Evolutionary conservation across 2,329 filamentous ascomycete genomes (phyloP), one percentile per base, ranked within the genome.

Genomic region (Neurospora sp.): DNA sequence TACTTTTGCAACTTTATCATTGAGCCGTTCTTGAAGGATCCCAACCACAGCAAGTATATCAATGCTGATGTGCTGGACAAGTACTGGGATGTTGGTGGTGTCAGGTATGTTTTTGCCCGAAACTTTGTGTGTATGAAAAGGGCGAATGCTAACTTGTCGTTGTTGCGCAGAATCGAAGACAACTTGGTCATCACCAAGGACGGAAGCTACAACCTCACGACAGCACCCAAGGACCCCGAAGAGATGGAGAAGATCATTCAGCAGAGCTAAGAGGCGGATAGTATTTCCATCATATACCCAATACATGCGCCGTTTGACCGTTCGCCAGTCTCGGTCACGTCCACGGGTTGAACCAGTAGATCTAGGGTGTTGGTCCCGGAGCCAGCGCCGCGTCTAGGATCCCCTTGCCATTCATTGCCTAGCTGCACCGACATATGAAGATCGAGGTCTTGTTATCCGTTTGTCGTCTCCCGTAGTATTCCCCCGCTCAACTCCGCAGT

Each of bases 1-100:
- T 97, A 97, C 81, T 97, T 97, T 80, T 97, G 92, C 80, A 87
- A 88, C 23, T 97, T 94, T 78, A 96, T 96, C 73, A 92, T 97
- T 72, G 87, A 90, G 65, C 92, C 93, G 0, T 96, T 91, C 77
- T 83, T 97, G 12, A 84, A 88, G 66, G 88, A 93, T 73, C 88
- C 91, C 0, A 86, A 87, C 66, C 88, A 94, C 76, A 85, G 87
- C 69, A 89, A 90, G 76, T 96, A 89, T 77, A 97, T 97, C 75
- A 88, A 97, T 77, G 82, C 83, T 52, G 81, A 84, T 23, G 91
- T 94, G 1, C 80, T 97, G 46, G 85, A 92, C 12, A 87, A 86
- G 74, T 97, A 96, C 80, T 94, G 93, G 89, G 87, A 90, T 68
- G 93, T 93, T 1, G 91, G 91, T 11, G 91, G 91, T 74, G 89